Base-by-base conservation (phyloP, 2,329 filamentous ascomycete species). In the Epichloe bromicola region DNA sequence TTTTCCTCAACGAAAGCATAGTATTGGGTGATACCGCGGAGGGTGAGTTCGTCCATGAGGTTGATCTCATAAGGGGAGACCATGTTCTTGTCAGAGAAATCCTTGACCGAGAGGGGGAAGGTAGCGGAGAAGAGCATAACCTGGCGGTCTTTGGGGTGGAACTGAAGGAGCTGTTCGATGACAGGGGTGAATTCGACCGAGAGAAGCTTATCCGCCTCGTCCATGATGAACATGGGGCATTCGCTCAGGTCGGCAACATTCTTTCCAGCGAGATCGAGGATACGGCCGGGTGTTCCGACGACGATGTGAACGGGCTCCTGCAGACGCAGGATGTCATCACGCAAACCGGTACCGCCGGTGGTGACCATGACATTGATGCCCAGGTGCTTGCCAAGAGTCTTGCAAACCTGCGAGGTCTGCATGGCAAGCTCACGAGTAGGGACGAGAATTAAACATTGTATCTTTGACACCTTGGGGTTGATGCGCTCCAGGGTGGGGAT, bases 121-220 rank as follows among this genome's bases (percentile, higher is more conserved):
- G 93, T 98, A 54, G 94, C 94, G 60, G 88, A 95, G 75, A 98
- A 98, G 55, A 98, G 83, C 93, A 98, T 98, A 63, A 98, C 90
- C 71, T 98, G 93, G 53, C 93, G 86, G 65, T 98, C 91, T 68
- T 93, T 95, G 56, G 93, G 91, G 67, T 96, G 91, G 71, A 95
- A 96, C 57, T 87, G 85, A 47, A 98, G 77, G 20, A 98, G 78
- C 67, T 98, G 89, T 70, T 98, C 94, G 59, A 98, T 95, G 56
- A 95, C 90, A 26, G 91, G 89, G 6, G 93, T 98, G 66, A 98
- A 98, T 66, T 98, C 93, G 53, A 88, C 82, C 6, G 93, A 98
- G 48, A 98, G 79, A 54, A 98, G 82, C 74, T 98, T 98, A 71
- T 98, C 93, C 51, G 93, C 93, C 69, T 98, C 93, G 64, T 98